Base-by-base conservation (phyloP, 345 rosid species). In the Salix dunnii region DNA sequence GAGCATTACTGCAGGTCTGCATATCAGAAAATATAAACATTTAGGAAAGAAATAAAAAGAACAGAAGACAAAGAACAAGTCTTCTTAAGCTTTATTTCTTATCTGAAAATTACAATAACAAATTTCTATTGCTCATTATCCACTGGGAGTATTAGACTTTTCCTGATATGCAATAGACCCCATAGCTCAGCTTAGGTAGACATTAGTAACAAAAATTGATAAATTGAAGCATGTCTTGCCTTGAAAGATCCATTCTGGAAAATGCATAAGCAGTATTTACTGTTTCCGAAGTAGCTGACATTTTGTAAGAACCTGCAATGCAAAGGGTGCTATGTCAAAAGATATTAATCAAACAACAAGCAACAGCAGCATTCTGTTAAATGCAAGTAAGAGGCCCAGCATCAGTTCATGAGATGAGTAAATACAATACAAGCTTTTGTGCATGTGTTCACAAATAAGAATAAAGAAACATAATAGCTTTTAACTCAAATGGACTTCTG, bases 211-310 rank as follows among this genome's bases (percentile, higher is more conserved):
- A 23, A 53, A 16, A 71, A 51, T 55, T 38, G 65, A 28, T 40
- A 33, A 53, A 60, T 31, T 53, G 27, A 71, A 58, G n/a, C n/a
- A 33, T 21, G 35, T 55, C 79, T 84, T 87, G 86, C 99, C 98
- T 92, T 77, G 99, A 91, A 77, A 96, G 89, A 85, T 92, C 97
- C 80, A 86, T 93, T 76, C 97, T 88, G 74, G 99, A 96, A 81
- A 96, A 88, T 78, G 89, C 74, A 72, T 92, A 96, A 40, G 96
- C 87, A 55, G 97, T 89, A 79, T 96, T 96, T 65, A 89, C 78
- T 49, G 93, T 81, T 70, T 87, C 91, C 17, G 95, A 86, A 67
- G 89, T 75, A 42, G 94, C 71, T 68, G 92, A 86, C 21, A 80
- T 62, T 86, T 90, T 93, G 86, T 86, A 87, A 65, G 90, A 89